A percentile compares a stretch with the other conserved stretches of the same genome.
Conservation (phyloP, 116 monocot species). For the Cymodocea nodosa region DNA sequence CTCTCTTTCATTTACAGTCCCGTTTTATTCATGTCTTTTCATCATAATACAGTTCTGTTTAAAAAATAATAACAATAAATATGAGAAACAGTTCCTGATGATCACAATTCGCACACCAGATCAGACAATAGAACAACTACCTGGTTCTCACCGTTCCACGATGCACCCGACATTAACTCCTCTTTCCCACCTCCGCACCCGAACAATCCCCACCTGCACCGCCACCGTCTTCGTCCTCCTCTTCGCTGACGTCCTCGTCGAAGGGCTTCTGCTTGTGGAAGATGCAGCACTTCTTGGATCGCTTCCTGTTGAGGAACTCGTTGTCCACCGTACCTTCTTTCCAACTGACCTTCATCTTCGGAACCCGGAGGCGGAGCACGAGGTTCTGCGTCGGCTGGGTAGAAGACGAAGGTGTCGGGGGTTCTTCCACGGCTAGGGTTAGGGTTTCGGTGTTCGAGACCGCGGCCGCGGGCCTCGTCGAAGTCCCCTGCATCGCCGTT, state of each 20-base stretch:
- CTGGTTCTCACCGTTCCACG: no score
- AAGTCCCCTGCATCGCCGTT: slow-evolving; percentile 13
- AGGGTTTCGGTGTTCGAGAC: slow-evolving; percentile 30
- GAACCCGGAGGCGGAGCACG: slow-evolving; percentile 53
- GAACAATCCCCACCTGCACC: background rate
- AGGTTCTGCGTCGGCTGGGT: slow-evolving; percentile 27
- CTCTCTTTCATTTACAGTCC: no score
- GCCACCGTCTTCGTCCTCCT: slow-evolving; percentile 33
- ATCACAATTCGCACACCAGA: no score
- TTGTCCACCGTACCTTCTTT: slow-evolving; percentile 96
- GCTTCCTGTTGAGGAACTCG: slow-evolving; percentile 64
- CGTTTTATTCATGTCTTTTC: no score
- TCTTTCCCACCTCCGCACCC: background rate
- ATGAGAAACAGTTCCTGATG: no score
- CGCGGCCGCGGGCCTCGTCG: slow-evolving; percentile 3
- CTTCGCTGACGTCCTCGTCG: slow-evolving; percentile 85
- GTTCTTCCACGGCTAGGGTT: slow-evolving; percentile 42
- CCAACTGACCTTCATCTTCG: slow-evolving; percentile 94
- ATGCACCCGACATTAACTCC: background rate
- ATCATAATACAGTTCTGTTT: no score
- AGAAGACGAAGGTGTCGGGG: slow-evolving; percentile 15
- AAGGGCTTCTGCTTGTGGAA: slow-evolving; percentile 91
- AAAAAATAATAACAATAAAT: no score
- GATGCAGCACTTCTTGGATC: slow-evolving; percentile 92
- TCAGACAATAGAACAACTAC: no score